Conservation (phyloP, 1,139 yeast species). For the Pichia sp. region DNA sequence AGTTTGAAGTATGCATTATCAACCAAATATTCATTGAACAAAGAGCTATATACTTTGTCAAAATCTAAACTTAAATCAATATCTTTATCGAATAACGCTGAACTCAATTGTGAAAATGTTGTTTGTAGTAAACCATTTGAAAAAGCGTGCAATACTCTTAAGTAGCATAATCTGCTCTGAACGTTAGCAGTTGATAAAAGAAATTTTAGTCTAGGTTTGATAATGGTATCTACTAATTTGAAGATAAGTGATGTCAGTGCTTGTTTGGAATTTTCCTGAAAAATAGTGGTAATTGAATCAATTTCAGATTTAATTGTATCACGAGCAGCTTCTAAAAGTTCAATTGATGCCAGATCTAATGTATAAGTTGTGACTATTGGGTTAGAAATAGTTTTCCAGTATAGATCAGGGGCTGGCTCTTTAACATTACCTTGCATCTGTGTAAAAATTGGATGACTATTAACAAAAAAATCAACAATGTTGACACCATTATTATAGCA, state of each 20-base stretch:
- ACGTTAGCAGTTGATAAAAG: conserved; percentile 60
- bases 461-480: conserved; percentile 77
- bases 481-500: conserved; percentile 82
- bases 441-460: conserved; percentile 67
- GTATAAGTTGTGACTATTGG: conserved; percentile 35
- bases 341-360: conserved; percentile 20
- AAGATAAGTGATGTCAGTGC: conserved; percentile 69
- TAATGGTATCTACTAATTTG: conserved; percentile 69
- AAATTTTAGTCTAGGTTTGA: conserved; percentile 61
- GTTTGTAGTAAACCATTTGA: conserved; percentile 57
- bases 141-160: conserved; percentile 65
- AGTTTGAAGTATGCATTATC: conserved; percentile 64
- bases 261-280: conserved; percentile 54
- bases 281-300: conserved; percentile 65
- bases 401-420: conserved; percentile 20
- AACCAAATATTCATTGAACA: conserved; percentile 64
- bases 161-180: conserved; percentile 64
- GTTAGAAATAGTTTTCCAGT: conserved; percentile 44
- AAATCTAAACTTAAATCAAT: conserved; percentile 47
- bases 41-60: conserved; percentile 66
- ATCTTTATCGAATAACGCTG: conserved; percentile 39
- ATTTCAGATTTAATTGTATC: conserved; percentile 60
- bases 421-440: conserved; percentile 38
- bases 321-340: conserved; percentile 19
- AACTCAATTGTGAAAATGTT: conserved; percentile 55